phyloP scores from a whole-genome alignment of 2,329 filamentous ascomycete species.

The Xenoacremonium recifei region DNA sequence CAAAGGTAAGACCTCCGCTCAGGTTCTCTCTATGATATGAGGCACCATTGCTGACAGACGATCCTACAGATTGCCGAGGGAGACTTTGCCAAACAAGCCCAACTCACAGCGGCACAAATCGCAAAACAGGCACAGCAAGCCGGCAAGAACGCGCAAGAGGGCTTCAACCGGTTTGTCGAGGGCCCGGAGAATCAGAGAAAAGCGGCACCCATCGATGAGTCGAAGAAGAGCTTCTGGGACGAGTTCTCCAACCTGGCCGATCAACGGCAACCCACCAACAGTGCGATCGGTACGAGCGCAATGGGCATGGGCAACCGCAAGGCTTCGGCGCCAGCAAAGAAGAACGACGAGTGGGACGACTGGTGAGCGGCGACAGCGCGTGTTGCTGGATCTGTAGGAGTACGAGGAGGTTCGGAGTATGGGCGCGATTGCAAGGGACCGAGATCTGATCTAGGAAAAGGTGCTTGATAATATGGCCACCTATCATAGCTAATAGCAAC shows the following conservation, averaged over 20 bases:
- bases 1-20: constrained; percentile 58
- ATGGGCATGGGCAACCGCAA: constrained; percentile 53
- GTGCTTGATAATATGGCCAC: constrained; percentile 7
- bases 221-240: constrained; percentile 87
- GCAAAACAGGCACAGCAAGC: constrained; percentile 66
- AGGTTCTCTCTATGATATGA: not conserved
- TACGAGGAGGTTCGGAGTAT: constrained; percentile 28
- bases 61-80: constrained; percentile 68
- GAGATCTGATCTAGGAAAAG: constrained; percentile 2
- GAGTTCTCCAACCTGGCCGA: constrained; percentile 74
- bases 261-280: constrained; percentile 45
- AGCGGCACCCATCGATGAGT: constrained; percentile 52
- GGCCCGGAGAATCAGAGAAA: constrained; percentile 50
- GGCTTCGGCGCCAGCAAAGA: constrained; percentile 34
- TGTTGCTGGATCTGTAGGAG: constrained; percentile 13
- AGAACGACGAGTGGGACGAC: constrained; percentile 64
- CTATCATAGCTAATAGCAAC: constrained; percentile 12
- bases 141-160: constrained; percentile 72
- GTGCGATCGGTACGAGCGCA: constrained; percentile 57
- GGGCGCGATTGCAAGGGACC: constrained; percentile 18
- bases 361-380: constrained; percentile 42
- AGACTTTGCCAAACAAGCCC: constrained; percentile 69
- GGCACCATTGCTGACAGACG: not conserved
- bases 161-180: constrained; percentile 86
- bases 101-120: constrained; percentile 62